Conservation (phyloP, 192 early-diverging fungal genomes). For the Mortierella alpina region DNA sequence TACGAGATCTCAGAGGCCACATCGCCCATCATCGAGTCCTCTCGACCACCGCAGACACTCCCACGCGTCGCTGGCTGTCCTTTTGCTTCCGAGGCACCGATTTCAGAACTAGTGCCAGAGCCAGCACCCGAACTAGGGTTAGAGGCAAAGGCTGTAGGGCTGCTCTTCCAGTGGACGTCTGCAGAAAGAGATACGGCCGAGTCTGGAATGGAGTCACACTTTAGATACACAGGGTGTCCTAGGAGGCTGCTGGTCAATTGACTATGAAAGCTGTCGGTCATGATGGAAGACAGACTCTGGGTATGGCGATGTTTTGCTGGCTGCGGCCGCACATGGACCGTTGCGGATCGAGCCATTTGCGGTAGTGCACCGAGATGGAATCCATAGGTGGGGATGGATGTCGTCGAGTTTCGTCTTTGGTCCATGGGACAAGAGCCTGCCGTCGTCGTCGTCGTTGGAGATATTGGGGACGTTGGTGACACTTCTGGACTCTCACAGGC, state of each 20-base stretch:
- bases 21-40: conserved; percentile 26
- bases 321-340: neutral
- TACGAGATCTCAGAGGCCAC: conserved; percentile 28
- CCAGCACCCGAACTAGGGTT: neutral
- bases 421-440: neutral
- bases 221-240: conserved; percentile 8
- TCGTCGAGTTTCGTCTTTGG: conserved; percentile 27
- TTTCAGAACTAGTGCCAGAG: conserved; percentile 3
- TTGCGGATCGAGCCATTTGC: conserved; percentile 8
- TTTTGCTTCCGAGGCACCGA: conserved; percentile 13
- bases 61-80: neutral
- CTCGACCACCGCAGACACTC: conserved; percentile 1
- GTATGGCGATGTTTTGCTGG: conserved; percentile 30
- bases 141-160: conserved; percentile 7
- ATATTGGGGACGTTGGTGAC: conserved; percentile 21
- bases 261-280: conserved; percentile 8
- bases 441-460: conserved; percentile 1
- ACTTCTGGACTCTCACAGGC: conserved; percentile 33
- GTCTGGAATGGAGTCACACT: conserved; percentile 12
- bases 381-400: conserved; percentile 21
- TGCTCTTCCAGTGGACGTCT: conserved; percentile 31
- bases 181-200: conserved; percentile 32
- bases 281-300: conserved; percentile 42
- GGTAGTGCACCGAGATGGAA: conserved; percentile 8
- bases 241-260: neutral